Base-by-base conservation (phyloP, 352 stramenopile species). In the Pythium brassicae region DNA sequence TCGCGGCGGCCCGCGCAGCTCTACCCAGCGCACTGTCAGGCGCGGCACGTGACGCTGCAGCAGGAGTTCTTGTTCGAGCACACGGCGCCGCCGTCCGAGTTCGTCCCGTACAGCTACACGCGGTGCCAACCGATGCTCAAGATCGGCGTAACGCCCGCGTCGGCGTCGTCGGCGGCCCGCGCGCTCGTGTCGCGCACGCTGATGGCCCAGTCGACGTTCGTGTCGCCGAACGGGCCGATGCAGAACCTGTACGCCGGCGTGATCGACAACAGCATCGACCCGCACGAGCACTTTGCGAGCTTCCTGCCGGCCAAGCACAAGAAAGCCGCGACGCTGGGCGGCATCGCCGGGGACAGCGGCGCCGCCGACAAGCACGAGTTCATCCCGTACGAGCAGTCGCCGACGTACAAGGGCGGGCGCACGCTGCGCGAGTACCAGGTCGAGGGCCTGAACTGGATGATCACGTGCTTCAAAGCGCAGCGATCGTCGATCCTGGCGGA, bases 381-480 rank as follows among this genome's bases (percentile, higher is more conserved):
- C 57, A 68, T 94, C 14, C 86, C 86, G n/a, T 96, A 96, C 54
- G 85, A 94, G 42, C 83, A 96, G 37, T 94, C 84, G 8, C 86
- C 86, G 51, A 94, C 83, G 1, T 96, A 82, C 63, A 96, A 96
- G 66, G 85, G 83, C 42, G 83, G 86, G 3, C 76, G 85, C 7
- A 96, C 84, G 6, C 61, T 95, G 17, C 84, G 84, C 17, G 46
- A 68, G 19, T 95, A 95, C 59, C 86, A 95, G 63, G 84, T 95
- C 12, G 86, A 95, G 56, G 86, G 86, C 15, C 64, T 95, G 8
- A 95, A 95, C 51, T 95, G 86, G 86, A 95, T 95, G 81, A 76
- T 94, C 29, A 88, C 84, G 12, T 92, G 74, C 54, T 92, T 87
- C 53, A 94, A 95, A 65, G 83, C 85, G 7, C 83, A 94, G 57